Conservation (phyloP, 768 basidiomycete species). For the Tulasnella sp. region DNA sequence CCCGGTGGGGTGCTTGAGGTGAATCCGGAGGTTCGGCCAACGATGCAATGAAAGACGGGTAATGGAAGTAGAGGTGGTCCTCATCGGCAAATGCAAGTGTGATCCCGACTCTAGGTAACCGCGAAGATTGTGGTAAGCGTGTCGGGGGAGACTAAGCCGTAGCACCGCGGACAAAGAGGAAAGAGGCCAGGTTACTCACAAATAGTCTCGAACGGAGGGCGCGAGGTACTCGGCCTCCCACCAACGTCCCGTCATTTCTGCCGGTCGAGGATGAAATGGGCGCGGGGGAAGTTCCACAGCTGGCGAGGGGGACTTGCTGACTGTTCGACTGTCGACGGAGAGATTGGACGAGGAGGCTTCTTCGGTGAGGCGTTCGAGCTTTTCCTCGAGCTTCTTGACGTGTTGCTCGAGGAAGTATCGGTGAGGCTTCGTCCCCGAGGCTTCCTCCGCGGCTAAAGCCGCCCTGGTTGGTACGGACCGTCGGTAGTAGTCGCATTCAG, state of each 20-base stretch:
- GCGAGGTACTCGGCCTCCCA: conserved; percentile 19
- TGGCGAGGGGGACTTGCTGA: conserved; percentile 6
- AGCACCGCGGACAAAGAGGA: not conserved
- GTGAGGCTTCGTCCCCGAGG: conserved; percentile 1
- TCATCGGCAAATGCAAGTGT: not conserved
- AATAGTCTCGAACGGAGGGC: conserved; percentile 14
- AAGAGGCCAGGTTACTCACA: conserved; percentile 1
- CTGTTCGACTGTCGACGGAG: not conserved
- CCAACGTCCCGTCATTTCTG: conserved; percentile 29
- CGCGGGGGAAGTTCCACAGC: not conserved
- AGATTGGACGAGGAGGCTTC: conserved; percentile 2
- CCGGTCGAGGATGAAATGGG: conserved; percentile 8
- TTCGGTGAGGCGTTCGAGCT: not conserved
- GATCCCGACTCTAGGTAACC: conserved; percentile 19
- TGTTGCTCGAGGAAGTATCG: conserved; percentile 24
- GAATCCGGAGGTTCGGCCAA: not conserved
- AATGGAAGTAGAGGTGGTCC: conserved; percentile 24
- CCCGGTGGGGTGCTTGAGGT: conserved; percentile 20
- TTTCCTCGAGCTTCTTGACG: conserved; percentile 24
- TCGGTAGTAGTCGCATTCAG: conserved; percentile 22
- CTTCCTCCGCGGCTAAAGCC: not conserved
- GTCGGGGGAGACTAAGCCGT: not conserved
- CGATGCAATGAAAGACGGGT: not conserved
- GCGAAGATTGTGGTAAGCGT: not conserved
- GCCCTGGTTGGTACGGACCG: conserved; percentile 5